Conservation (phyloP, 2,329 filamentous ascomycete species). For the Scortechinia acanthostroma region DNA sequence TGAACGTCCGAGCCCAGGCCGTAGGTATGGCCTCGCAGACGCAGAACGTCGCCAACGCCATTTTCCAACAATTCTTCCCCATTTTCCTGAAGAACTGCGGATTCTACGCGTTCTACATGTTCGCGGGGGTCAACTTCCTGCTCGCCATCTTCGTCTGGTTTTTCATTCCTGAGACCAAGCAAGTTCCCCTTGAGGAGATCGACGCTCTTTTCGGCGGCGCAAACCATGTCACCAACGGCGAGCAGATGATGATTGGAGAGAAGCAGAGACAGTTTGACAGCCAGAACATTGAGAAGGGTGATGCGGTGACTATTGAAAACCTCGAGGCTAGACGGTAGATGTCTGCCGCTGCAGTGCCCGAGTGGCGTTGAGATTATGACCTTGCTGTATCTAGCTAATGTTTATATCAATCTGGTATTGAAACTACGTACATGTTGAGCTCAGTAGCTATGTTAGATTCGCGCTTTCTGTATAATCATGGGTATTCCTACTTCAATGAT, state of each 20-base stretch:
- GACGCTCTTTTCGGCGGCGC: slow-evolving; percentile 23
- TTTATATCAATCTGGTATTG: no score
- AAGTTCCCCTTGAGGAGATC: slow-evolving; percentile 24
- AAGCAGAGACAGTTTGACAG: slow-evolving; percentile 3
- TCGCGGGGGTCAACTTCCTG: slow-evolving; percentile 33
- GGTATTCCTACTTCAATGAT: no score
- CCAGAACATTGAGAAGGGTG: no score
- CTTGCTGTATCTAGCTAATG: no score
- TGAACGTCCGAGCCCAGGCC: slow-evolving; percentile 67
- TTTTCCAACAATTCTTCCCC: slow-evolving; percentile 68
- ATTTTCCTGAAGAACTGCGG: slow-evolving; percentile 51
- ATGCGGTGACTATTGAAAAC: no score
- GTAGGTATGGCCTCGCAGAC: slow-evolving; percentile 58
- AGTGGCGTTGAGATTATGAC: no score
- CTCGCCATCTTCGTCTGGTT: slow-evolving; percentile 40
- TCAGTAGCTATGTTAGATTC: no score
- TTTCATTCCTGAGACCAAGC: slow-evolving; percentile 41
- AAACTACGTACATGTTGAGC: no score
- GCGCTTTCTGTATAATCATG: no score
- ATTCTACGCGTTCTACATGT: slow-evolving; percentile 32
- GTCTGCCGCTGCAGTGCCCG: no score
- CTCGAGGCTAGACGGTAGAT: no score
- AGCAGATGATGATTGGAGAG: no score
- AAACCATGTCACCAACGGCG: slow-evolving; percentile 17
- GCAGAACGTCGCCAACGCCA: slow-evolving; percentile 58